Percentiles rank a stretch among this genome's conserved stretches.
Evolutionary conservation across 306 rosid genomes (phyloP).

Genomic region (Medicago arabica): DNA sequence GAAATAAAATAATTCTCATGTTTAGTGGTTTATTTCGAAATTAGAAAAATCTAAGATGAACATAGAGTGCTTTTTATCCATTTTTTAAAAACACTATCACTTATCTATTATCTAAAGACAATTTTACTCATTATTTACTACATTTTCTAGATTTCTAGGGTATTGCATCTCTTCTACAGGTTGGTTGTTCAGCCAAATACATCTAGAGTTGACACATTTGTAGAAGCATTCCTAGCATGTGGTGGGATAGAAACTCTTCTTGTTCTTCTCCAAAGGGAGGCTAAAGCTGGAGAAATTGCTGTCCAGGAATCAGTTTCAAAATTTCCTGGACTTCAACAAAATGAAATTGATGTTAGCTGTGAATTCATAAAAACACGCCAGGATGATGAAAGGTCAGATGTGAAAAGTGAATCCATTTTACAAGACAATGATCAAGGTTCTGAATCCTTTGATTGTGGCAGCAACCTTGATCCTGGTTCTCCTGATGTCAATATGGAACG

Average conservation of each 20-base stretch:
- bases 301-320: slow-evolving; percentile 51
- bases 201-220: slow-evolving; percentile 81
- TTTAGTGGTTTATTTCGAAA: slow-evolving; percentile 35
- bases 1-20: slow-evolving; percentile 7
- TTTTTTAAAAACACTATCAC: slow-evolving; percentile 12
- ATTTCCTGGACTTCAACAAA: slow-evolving; percentile 46
- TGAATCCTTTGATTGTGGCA: slow-evolving; percentile 54
- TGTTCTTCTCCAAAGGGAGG: slow-evolving; percentile 90
- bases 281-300: slow-evolving; percentile 77
- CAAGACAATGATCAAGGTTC: slow-evolving; percentile 57
- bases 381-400: slow-evolving; percentile 50
- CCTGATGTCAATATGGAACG: slow-evolving; percentile 57
- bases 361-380: slow-evolving; percentile 50
- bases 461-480: slow-evolving; percentile 50
- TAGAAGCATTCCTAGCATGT: slow-evolving; percentile 83
- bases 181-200: slow-evolving; percentile 93
- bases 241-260: slow-evolving; percentile 96
- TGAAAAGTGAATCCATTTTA: slow-evolving; percentile 53
- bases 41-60: slow-evolving; percentile 31
- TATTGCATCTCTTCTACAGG: slow-evolving; percentile 87
- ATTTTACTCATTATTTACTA: slow-evolving; percentile 39
- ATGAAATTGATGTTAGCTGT: slow-evolving; percentile 48
- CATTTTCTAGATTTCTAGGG: slow-evolving; percentile 84
- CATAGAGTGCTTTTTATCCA: slow-evolving; percentile 14
- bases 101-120: slow-evolving; percentile 31